A percentile compares a stretch with the other conserved stretches of the same genome.
Conservation (phyloP, 208 protist species). For the Trypanosoma melophagium region DNA sequence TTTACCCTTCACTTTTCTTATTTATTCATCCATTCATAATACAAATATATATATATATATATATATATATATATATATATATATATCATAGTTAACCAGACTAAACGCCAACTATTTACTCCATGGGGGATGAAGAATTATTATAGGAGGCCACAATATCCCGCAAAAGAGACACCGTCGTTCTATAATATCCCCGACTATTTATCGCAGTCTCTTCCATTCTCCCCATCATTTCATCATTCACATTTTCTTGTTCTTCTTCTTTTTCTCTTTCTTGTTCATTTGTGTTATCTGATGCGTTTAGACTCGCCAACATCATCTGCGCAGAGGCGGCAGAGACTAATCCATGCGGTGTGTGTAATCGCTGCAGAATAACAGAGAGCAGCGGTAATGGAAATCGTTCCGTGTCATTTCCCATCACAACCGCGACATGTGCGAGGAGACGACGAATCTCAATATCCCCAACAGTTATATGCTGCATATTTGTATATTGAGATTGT, state of each 20-base stretch:
- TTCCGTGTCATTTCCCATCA: slow-evolving; percentile 40
- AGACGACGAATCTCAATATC: slow-evolving; percentile 18
- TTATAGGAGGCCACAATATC: not conserved
- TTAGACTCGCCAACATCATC: slow-evolving; percentile 1
- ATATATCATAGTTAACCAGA: not conserved
- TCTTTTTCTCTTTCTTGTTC: not conserved
- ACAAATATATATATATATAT: no score
- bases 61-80: no score
- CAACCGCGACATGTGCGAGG: slow-evolving; percentile 35
- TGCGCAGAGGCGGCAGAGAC: no score
- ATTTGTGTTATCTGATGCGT: not conserved
- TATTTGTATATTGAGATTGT: not conserved
- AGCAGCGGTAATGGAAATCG: slow-evolving; percentile 24
- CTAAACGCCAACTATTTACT: no score
- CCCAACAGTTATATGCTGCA: not conserved
- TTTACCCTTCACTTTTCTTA: not conserved
- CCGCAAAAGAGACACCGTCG: slow-evolving; percentile 13
- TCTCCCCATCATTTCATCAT: not conserved
- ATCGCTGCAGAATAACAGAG: not conserved
- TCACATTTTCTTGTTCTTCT: not conserved
- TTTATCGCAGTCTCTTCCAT: not conserved
- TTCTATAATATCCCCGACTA: not conserved
- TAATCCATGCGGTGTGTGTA: no score
- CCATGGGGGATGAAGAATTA: no score
- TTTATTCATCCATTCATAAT: not conserved